Base-by-base conservation (phyloP, 2,329 filamentous ascomycete species). In the Ophidiomyces ophidiicola region DNA sequence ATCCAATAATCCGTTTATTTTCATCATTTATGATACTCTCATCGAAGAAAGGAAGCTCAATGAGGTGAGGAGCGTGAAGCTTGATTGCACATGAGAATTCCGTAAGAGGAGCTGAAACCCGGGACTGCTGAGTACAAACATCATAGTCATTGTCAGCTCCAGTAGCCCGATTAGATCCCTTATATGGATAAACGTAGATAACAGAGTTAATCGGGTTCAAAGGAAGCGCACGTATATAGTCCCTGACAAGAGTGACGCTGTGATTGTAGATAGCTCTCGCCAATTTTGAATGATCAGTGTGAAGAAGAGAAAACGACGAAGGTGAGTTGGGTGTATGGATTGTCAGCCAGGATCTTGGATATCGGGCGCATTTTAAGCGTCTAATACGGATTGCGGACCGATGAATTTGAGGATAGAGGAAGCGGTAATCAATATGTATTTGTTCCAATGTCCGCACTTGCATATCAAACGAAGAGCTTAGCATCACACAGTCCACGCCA, bases 401-500 rank as follows among this genome's bases (percentile, higher is more conserved):
- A 23, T 58, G 48, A 5, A 67, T 49, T 3, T 54, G 50, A 4
- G 50, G 39, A 29, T n/a, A 48, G 36, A 1, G 54, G 45, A 15
- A 67, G 46, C 3, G 51, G 0, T 63, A 50, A 11, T 62, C 61
- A 32, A 57, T 44, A 15, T 57, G 53, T 1, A 67, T 57, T 19
- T 51, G 47, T 25, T 63, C 50, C 12, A 66, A 63, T 1, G 63
- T 59, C 3, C 51, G 56, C 12, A 64, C 48, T 42, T 67, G 63
- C 24, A 59, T 55, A 4, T 53, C 49, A 40, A 60, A 60, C 1
- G 62, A 65, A 44, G 67, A 62, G 30, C 62, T 66, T n/a, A 68
- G 51, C 61, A 67, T 66, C 4, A 63, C 48, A 38, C 59, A 65
- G 41, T 68, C 64, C 34, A 57, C 59, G 14, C 65, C 63, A 21